These are phyloP conservation scores for Diaporthe amygdali DNA, from an alignment of 2,329 filamentous ascomycete genomes.

Conservation along the genomic window DNA sequence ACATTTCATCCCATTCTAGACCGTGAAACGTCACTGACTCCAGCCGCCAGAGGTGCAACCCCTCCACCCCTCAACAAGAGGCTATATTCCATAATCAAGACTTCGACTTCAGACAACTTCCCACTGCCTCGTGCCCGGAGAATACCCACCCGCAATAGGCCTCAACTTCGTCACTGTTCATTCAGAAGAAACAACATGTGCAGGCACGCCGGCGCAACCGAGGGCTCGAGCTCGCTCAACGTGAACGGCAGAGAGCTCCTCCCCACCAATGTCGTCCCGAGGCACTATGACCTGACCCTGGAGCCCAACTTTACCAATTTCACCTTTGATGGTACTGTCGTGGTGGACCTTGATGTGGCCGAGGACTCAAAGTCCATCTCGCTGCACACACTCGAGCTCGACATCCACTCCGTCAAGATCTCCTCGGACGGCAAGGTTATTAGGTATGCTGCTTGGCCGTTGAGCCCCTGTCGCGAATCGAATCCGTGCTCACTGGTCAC, in stretches of 20 bases:
- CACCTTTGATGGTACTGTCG: conserved; percentile 82
- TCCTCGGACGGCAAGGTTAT: conserved; percentile 61
- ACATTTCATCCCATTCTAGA: conserved; percentile 9
- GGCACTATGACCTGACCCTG: conserved; percentile 88
- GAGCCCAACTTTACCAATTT: conserved; percentile 91
- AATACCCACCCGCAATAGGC: conserved; percentile 24
- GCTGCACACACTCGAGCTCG: conserved; percentile 85
- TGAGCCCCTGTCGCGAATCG: conserved; percentile 18
- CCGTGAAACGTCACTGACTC: conserved; percentile 20
- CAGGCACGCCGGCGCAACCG: conserved; percentile 47
- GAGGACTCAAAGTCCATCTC: conserved; percentile 86
- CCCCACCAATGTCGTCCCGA: conserved; percentile 89
- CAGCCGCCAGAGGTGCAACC: conserved; percentile 6
- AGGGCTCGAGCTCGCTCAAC: conserved; percentile 40
- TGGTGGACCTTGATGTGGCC: conserved; percentile 85
- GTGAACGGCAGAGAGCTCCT: conserved; percentile 76
- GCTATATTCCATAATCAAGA: conserved; percentile 23
- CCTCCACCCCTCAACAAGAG: conserved; percentile 19
- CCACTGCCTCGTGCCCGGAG: conserved; percentile 21
- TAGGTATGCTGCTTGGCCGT: conserved; percentile 39
- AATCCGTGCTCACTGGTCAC: conserved; percentile 29
- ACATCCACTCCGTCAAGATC: conserved; percentile 78
- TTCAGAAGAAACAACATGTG: conserved; percentile 77
- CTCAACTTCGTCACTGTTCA: conserved; percentile 67
- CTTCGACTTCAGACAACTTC: conserved; percentile 16